A percentile compares a stretch with the other conserved stretches of the same genome.
phyloP scores from a whole-genome alignment of 352 stramenopile genomes.

The Phytophthora sansomeana region DNA sequence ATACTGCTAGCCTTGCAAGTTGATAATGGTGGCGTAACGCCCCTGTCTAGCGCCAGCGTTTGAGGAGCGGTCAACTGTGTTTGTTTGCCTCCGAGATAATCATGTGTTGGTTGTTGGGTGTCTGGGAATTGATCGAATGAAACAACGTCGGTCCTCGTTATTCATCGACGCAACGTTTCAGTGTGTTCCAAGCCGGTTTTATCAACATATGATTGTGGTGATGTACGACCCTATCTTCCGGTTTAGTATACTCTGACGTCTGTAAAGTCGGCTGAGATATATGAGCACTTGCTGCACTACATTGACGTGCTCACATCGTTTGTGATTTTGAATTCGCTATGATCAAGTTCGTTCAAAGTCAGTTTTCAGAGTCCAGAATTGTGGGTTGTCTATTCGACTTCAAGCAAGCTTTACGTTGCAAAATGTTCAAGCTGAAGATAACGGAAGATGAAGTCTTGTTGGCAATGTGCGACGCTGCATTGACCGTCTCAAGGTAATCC shows the following conservation, averaged over 20 bases:
- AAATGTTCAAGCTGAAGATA: constrained; percentile 18
- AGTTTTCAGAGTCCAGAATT: constrained; percentile 20
- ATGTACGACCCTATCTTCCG: constrained; percentile 10
- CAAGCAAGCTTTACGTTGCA: constrained; percentile 12
- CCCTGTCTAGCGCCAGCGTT: too few species aligned
- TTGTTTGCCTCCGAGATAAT: too few species aligned
- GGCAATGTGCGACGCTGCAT: not conserved
- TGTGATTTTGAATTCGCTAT: constrained; percentile 17
- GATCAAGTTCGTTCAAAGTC: constrained; percentile 6
- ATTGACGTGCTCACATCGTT: not conserved
- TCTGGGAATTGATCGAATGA: not conserved
- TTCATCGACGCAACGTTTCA: constrained; percentile 12
- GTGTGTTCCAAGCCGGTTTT: constrained; percentile 16
- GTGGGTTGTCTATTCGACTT: constrained; percentile 16
- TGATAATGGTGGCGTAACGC: too few species aligned
- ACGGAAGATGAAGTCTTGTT: constrained; percentile 2
- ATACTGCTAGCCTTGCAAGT: too few species aligned
- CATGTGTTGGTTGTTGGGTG: too few species aligned
- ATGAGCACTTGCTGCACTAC: not conserved
- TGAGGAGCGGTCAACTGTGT: too few species aligned
- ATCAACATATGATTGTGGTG: constrained; percentile 16
- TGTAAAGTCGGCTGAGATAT: not conserved
- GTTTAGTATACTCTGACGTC: not conserved
- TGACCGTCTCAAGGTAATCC: constrained; percentile 3
- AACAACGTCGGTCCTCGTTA: not conserved